Evolutionary conservation across 768 basidiomycete species (phyloP).

Genomic region (Saitozyma sp.): DNA sequence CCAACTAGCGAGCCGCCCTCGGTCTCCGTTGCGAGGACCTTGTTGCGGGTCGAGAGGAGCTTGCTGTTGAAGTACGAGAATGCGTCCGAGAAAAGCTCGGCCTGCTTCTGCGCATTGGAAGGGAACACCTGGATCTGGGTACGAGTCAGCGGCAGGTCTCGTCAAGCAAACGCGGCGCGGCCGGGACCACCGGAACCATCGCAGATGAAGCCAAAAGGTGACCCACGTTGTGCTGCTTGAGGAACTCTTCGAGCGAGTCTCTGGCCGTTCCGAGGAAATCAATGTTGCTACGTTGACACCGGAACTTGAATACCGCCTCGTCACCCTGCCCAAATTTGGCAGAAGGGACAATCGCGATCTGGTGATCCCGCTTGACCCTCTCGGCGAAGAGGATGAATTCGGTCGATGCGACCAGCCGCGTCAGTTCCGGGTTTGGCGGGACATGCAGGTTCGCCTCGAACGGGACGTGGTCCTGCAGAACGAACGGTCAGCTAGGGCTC

Average conservation of each 20-base stretch:
- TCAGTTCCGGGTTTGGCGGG: conserved; percentile 77
- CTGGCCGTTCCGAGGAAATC: conserved; percentile 86
- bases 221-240: conserved; percentile 78
- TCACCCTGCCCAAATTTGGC: conserved; percentile 67
- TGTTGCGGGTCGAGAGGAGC: conserved; percentile 71
- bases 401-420: conserved; percentile 69
- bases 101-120: conserved; percentile 64
- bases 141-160: no score
- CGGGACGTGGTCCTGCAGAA: conserved; percentile 81
- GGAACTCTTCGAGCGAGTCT: conserved; percentile 89
- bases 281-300: conserved; percentile 90
- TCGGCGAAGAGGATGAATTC: conserved; percentile 86
- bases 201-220: conserved; percentile 21
- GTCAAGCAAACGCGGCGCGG: no score
- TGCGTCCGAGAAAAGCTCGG: conserved; percentile 90
- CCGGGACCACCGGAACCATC: no score
- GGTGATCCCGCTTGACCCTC: conserved; percentile 87
- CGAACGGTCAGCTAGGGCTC: conserved; percentile 2
- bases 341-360: conserved; percentile 83
- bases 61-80: conserved; percentile 97
- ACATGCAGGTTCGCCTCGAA: conserved; percentile 94
- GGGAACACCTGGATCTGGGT: conserved; percentile 40
- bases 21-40: conserved; percentile 71
- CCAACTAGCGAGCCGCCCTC: conserved; percentile 72
- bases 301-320: conserved; percentile 91